phyloP scores from a whole-genome alignment of 139 green algal genomes.

The Nannochloris sp. region DNA sequence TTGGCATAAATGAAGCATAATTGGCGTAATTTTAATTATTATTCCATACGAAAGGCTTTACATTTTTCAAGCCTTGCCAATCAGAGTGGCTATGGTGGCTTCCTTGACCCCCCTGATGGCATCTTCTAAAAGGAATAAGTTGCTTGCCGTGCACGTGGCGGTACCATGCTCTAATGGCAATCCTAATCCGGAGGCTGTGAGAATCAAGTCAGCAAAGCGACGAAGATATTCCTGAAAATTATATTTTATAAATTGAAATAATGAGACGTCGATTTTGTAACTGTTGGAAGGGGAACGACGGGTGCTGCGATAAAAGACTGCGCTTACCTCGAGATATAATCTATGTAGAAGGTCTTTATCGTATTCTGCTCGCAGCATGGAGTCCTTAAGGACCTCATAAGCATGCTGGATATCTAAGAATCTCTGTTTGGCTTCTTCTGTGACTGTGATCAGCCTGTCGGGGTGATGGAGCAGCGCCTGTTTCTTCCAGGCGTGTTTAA shows the following conservation, averaged over 20 bases:
- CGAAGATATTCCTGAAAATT: slow-evolving; percentile 16
- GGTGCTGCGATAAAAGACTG: background rate
- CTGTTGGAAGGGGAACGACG: background rate
- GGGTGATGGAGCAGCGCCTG: slow-evolving; percentile 67
- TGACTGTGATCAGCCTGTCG: slow-evolving; percentile 43
- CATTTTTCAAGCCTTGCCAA: background rate
- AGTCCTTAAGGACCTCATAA: slow-evolving; percentile 14
- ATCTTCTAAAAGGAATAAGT: too few relatives aligned
- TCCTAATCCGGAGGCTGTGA: slow-evolving; percentile 19
- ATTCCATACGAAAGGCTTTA: background rate
- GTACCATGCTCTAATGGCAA: slow-evolving; percentile 3
- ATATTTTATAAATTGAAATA: background rate
- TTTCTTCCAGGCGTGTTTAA: slow-evolving; percentile 71
- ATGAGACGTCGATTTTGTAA: background rate
- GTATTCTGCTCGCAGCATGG: background rate
- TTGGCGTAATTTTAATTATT: too few relatives aligned
- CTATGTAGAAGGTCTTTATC: slow-evolving; percentile 13
- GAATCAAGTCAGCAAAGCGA: slow-evolving; percentile 15
- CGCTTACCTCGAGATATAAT: slow-evolving; percentile 13
- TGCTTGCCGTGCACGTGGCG: too few relatives aligned
- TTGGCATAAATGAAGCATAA: too few relatives aligned
- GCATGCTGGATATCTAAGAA: slow-evolving; percentile 19
- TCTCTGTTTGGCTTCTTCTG: background rate
- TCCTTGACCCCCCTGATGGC: too few relatives aligned
- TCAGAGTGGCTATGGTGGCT: background rate